Conservation (phyloP, 352 stramenopile species). For the Pythium phragmiticola region DNA sequence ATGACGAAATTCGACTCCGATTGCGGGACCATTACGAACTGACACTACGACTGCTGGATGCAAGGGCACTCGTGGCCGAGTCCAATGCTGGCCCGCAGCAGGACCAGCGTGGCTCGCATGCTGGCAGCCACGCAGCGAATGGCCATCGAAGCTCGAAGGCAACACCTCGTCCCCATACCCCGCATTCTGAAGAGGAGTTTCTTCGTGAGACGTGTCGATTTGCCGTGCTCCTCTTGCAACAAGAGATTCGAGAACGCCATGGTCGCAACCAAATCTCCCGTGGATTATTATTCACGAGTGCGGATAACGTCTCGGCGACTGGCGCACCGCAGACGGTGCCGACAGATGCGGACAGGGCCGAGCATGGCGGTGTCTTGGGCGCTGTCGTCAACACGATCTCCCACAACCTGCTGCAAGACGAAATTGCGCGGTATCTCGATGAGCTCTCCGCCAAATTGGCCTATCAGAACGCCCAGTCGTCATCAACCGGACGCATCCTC, state of each 20-base stretch:
- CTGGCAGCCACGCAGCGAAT: not conserved
- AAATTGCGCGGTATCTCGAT: constrained; percentile 72
- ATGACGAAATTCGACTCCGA: constrained; percentile 78
- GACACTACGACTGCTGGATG: constrained; percentile 68
- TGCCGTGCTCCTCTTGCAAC: constrained; percentile 66
- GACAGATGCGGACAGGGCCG: constrained; percentile 38
- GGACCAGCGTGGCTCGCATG: not conserved
- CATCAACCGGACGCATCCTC: constrained; percentile 58
- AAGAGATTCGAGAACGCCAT: constrained; percentile 79
- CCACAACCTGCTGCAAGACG: constrained; percentile 79
- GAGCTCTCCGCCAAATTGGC: constrained; percentile 61
- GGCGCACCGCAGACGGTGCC: constrained; percentile 10
- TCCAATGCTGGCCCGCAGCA: not conserved
- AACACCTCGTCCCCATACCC: not conserved
- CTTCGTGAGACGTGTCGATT: constrained; percentile 69
- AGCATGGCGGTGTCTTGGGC: constrained; percentile 44
- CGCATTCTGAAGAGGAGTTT: constrained; percentile 32
- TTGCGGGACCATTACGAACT: constrained; percentile 77
- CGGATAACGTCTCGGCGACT: constrained; percentile 29
- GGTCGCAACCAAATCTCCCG: constrained; percentile 69
- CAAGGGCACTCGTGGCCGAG: constrained; percentile 35
- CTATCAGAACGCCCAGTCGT: constrained; percentile 55
- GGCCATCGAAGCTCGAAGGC: constrained; percentile 1
- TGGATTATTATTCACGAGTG: constrained; percentile 50
- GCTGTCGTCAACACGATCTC: constrained; percentile 67